Percentiles rank a stretch among this genome's conserved stretches.
Conservation (phyloP, 805 yeast species). For the Ogataea thermomethanolica region DNA sequence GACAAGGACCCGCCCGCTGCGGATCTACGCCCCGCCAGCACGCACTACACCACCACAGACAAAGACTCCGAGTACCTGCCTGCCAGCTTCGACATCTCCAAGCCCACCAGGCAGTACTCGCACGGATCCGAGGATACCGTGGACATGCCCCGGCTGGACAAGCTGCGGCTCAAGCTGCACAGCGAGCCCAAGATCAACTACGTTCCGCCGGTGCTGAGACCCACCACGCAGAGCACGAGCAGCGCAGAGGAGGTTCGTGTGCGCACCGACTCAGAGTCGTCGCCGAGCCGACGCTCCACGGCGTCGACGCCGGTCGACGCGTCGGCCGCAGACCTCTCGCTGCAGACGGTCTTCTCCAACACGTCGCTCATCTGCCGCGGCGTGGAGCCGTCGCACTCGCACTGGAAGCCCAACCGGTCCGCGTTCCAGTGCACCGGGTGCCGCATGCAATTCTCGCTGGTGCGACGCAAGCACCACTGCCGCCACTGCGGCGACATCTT, state of each 20-base stretch:
- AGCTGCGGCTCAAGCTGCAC: conserved; percentile 20
- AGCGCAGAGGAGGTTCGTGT: background rate
- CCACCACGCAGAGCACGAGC: conserved; percentile 18
- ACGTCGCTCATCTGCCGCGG: conserved; percentile 13
- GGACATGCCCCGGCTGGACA: conserved; percentile 4
- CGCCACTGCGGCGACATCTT: conserved; percentile 49
- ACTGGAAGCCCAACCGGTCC: conserved; percentile 49
- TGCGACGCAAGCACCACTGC: conserved; percentile 46
- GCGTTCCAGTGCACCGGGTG: conserved; percentile 37
- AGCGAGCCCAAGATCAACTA: conserved; percentile 45
- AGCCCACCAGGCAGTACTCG: conserved; percentile 38
- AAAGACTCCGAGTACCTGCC: conserved; percentile 35
- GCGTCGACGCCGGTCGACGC: background rate
- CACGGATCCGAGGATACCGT: conserved; percentile 12
- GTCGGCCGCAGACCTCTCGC: conserved; percentile 1
- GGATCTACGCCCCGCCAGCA: background rate
- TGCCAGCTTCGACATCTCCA: conserved; percentile 44
- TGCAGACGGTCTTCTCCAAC: conserved; percentile 15
- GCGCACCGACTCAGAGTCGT: conserved; percentile 1
- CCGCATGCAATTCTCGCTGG: conserved; percentile 23
- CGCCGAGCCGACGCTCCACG: background rate
- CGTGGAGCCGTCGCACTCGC: conserved; percentile 47
- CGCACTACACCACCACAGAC: conserved; percentile 2
- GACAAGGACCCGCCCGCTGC: conserved; percentile 5
- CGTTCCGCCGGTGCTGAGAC: conserved; percentile 55